Evolutionary conservation across 164 flowering plant species (phyloP), one percentile per base, ranked within the genome.

Genomic region (Santalum album): DNA sequence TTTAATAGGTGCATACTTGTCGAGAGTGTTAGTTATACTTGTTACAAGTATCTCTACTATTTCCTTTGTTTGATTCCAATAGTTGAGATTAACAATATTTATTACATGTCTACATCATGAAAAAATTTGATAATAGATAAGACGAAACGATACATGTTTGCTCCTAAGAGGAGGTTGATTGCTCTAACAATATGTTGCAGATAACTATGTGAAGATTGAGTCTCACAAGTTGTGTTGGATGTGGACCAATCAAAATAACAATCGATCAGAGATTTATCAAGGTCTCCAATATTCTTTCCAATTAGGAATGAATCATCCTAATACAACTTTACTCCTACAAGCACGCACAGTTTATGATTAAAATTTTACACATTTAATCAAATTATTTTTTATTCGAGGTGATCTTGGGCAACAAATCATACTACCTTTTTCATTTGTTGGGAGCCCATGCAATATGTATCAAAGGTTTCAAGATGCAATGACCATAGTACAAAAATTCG

Each of bases 161-260:
- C 20, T 56, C 0, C 20, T 64, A 0, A 20, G 19, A 2, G 2
- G 27, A 17, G 59, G 61, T 5, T 21, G 39, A 0, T n/a, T 68
- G 0, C n/a, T 64, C 0, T 67, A 72, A 36, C 65, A 67, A 29
- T 68, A 50, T 48, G 29, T 42, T 11, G 57, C 65, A 18, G 65
- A 65, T 12, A 46, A 26, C 20, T 68, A 48, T 24, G 23, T 67
- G 1, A 67, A 71, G 23, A 49, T 57, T 9, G 61, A 54, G 12
- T 46, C 29, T 0, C 1, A 27, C 2, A 21, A 57, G 14, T 14
- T 71, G 6, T 34, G 66, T 26, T 71, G 16, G 24, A 3, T 57
- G 0, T 20, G 36, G 4, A 6, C 32, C 0, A 25, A 68, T 1
- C 68, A 72, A 51, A 10, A 24, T 0, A 16, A 21, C 0, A 27